These are phyloP conservation scores for Polymyxa betae DNA, from an alignment of 208 protist species.

Conservation along the genomic window DNA sequence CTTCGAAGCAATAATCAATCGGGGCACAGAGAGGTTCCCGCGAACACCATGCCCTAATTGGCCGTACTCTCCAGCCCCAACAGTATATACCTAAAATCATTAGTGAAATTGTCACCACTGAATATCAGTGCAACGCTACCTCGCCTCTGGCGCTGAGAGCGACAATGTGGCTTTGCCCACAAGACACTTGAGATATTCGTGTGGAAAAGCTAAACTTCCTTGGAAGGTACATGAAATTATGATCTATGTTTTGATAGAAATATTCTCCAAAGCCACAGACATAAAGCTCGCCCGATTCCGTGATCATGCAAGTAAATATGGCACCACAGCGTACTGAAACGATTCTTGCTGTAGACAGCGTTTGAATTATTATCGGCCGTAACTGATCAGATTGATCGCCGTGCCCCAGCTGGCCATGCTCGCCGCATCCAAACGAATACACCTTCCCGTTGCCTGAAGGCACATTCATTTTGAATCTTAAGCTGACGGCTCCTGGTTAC, in stretches of 20 bases:
- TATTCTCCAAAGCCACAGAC: slow-evolving; percentile 60
- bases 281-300: slow-evolving; percentile 61
- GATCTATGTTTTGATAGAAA: slow-evolving; percentile 57
- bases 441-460: slow-evolving; percentile 1
- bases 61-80: slow-evolving; percentile 34
- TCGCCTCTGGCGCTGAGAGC: slow-evolving; percentile 53
- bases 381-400: slow-evolving; percentile 50
- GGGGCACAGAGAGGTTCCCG: slow-evolving; percentile 27
- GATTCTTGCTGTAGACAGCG: neutral
- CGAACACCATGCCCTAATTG: slow-evolving; percentile 55
- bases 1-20: slow-evolving; percentile 49
- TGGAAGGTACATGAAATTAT: slow-evolving; percentile 63
- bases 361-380: slow-evolving; percentile 22
- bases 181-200: slow-evolving; percentile 9
- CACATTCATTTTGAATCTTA: neutral
- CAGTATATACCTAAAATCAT: neutral
- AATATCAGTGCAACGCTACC: too few relatives aligned
- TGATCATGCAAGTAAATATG: slow-evolving; percentile 58
- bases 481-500: too few relatives aligned
- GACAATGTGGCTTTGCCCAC: slow-evolving; percentile 54
- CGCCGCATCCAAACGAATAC: slow-evolving; percentile 57
- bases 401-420: slow-evolving; percentile 60
- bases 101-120: too few relatives aligned
- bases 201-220: slow-evolving; percentile 47
- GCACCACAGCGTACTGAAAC: slow-evolving; percentile 42